Percentiles rank a stretch among this genome's conserved stretches.
Conservation (phyloP, 345 rosid species). For the Euphorbia pulcherrima region DNA sequence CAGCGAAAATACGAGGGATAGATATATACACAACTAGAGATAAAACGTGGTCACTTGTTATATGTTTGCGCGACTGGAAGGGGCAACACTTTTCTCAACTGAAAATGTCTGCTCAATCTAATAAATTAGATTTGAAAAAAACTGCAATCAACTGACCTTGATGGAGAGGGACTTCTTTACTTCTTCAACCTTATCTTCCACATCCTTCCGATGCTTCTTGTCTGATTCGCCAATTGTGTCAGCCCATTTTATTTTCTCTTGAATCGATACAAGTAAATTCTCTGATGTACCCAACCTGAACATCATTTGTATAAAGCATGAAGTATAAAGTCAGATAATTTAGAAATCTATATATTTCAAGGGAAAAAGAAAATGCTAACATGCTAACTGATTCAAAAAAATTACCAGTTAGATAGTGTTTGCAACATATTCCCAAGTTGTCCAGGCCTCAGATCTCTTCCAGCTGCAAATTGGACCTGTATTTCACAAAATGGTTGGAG, state of each 20-base stretch:
- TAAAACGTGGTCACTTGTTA: background rate
- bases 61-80: background rate
- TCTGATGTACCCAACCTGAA: constrained; percentile 84
- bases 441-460: constrained; percentile 92
- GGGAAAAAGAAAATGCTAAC: background rate
- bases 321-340: background rate
- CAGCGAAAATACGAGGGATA: background rate
- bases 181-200: constrained; percentile 75
- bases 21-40: background rate
- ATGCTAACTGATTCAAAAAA: constrained; percentile 9
- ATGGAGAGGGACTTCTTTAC: constrained; percentile 70
- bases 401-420: constrained; percentile 82
- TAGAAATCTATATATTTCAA: background rate
- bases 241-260: constrained; percentile 98
- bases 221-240: constrained; percentile 87
- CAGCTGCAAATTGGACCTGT: constrained; percentile 94
- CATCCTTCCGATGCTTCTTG: constrained; percentile 76
- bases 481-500: constrained; percentile 16
- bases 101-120: background rate
- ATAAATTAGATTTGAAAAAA: constrained; percentile 8
- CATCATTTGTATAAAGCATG: background rate
- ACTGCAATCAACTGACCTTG: constrained; percentile 81
- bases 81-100: background rate
- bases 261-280: constrained; percentile 71
- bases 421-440: constrained; percentile 80